Base-by-base conservation (phyloP, 1,284 basidiomycete genomes). In the Neonothopanus nambi region DNA sequence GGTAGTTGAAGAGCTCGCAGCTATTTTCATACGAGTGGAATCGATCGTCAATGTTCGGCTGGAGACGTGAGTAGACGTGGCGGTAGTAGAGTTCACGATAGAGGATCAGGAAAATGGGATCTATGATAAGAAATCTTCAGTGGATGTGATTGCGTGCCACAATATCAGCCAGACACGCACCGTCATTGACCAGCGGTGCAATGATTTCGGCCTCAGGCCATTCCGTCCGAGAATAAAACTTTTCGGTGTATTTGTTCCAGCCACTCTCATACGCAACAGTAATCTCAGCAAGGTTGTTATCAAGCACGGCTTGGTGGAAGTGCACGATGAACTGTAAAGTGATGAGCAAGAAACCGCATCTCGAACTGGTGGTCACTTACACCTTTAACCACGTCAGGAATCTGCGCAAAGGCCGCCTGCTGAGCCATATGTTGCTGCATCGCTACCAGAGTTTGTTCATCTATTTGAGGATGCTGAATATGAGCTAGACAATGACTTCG, bases 11-110 rank as follows among this genome's bases (percentile, higher is more conserved):
- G 61, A 99, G 79, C 70, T 97, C 93, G 81, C 96, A 98, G 72
- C 95, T 97, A 76, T 98, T 97, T 72, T 98, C 96, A 73, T 98
- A 99, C 2, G 94, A 96, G 71, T 97, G 93, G 81, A 98, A 95
- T 52, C 96, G 89, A 73, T 98, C 96, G 70, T 98, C 95, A 61
- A 98, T 87, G 70, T 97, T 92, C 52, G 96, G 95, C 66, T 91
- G 89, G 45, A 98, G 81, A 44, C 94, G 89, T 8, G 95, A 97
- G 75, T 98, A 98, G 48, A 98, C 93, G 68, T 98, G 95, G 45
- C 90, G 85, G 70, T 91, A 95, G 74, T 95, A 95, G 13, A 97
- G 82, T 70, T 98, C 96, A 61, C 94, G 87, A 75, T 99, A 99
- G 20, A 99, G 85, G 57, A 95, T 95, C 45, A 98, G 79, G 79